Evolutionary conservation across 2,329 filamentous ascomycete species (phyloP), one percentile per base, ranked within the genome.

Genomic region (Tolypocladium pustulatum): DNA sequence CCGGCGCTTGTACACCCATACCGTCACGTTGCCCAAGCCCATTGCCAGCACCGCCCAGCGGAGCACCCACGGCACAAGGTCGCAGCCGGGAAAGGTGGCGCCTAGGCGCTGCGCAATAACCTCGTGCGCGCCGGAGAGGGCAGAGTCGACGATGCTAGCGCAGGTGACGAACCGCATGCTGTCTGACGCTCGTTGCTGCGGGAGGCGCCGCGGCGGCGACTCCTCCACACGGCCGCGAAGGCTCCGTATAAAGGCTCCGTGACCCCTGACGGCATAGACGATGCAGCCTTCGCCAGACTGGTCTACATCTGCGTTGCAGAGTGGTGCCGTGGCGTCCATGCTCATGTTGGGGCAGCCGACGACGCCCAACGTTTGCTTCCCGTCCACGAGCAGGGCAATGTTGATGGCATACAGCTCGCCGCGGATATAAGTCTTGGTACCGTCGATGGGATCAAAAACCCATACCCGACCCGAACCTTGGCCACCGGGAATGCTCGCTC

Each of bases 391-490:
- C 3, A 85, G 73, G 2, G 75, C 80, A 22, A 82, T 73, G 59
- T 84, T 84, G 68, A 84, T 79, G 58, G 80, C 82, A 62, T 84
- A 85, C 54, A 82, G 75, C 63, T 82, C 72, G 7, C 78, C 76
- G 13, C 72, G 69, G 10, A 85, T 72, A 57, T 81, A 85, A 0
- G 80, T 82, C 69, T 80, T 78, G 2, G 82, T 85, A 9, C 82
- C 82, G 62, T 85, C 82, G 36, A 85, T 84, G 0, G 82, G 82
- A 64, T 85, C 82, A 63, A 85, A 83, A 0, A 85, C 75, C 81
- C 82, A 85, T 10, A 77, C 76, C 17, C 81, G 68, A 9, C 75
- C 76, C 2, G 66, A 63, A 10, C 62, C 66, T 2, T 59, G 57
- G 3, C 65, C 63, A 8, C 66, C 70, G 5, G 74, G 77, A 20